Conservation (phyloP, 345 rosid genomes). For the Populus davidiana region DNA sequence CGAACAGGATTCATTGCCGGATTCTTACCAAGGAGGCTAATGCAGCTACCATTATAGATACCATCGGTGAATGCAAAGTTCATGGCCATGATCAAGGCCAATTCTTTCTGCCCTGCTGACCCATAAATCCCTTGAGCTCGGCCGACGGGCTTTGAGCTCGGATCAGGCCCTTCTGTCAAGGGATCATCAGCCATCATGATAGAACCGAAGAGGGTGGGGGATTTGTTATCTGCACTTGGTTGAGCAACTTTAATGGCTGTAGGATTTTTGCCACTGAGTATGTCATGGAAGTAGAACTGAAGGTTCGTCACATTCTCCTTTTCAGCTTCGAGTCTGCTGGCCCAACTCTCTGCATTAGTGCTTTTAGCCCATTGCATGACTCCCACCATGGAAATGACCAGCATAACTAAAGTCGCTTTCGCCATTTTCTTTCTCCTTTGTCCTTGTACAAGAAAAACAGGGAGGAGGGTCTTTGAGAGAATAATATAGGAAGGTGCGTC, state of each 20-base stretch:
- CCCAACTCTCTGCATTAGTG: constrained; percentile 27
- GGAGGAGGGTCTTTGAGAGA: too few species aligned
- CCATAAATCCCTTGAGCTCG: constrained; percentile 29
- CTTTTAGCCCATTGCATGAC: constrained; percentile 27
- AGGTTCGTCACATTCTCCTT: constrained; percentile 50
- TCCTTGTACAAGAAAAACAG: too few species aligned
- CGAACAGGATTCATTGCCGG: constrained; percentile 8
- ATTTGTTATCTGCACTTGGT: constrained; percentile 32
- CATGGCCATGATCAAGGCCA: constrained; percentile 23
- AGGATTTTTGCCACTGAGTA: constrained; percentile 49
- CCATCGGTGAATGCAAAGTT: constrained; percentile 22
- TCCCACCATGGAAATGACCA: constrained; percentile 15
- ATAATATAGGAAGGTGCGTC: too few species aligned
- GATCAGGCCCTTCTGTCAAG: constrained; percentile 23
- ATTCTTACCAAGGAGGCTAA: constrained; percentile 26
- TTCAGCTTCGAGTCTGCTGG: constrained; percentile 19
- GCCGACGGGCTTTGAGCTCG: constrained; percentile 16
- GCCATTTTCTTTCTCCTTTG: constrained; percentile 17
- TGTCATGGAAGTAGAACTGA: constrained; percentile 73
- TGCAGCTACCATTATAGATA: constrained; percentile 13
- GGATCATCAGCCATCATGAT: constrained; percentile 24
- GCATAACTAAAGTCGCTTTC: constrained; percentile 5
- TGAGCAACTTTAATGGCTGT: constrained; percentile 51
- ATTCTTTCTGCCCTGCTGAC: constrained; percentile 9
- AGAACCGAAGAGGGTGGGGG: constrained; percentile 37